A percentile compares a stretch with the other conserved stretches of the same genome.
Conservation (phyloP, 768 basidiomycete genomes). For the Leccinum subgranulosum region DNA sequence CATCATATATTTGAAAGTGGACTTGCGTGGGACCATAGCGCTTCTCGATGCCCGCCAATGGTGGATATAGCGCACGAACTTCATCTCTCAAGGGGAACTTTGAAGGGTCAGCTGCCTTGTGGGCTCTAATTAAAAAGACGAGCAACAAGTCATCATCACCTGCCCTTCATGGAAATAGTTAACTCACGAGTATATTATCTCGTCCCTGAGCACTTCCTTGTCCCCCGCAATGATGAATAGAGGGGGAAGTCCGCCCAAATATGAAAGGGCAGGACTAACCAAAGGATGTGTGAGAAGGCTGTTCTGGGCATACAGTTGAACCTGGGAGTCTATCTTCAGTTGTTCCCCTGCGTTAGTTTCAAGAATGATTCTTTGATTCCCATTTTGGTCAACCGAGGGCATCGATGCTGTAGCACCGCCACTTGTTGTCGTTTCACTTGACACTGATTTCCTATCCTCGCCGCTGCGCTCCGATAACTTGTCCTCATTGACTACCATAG, state of each 20-base stretch:
- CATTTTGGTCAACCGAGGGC: constrained; percentile 35
- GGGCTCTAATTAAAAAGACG: constrained; percentile 55
- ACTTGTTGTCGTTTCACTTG: constrained; percentile 38
- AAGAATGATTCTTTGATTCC: constrained; percentile 45
- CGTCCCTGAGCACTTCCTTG: constrained; percentile 89
- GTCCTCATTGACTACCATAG: constrained; percentile 4
- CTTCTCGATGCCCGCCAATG: constrained; percentile 51
- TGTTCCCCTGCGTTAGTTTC: constrained; percentile 47
- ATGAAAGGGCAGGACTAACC: constrained; percentile 75
- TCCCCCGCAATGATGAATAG: constrained; percentile 82
- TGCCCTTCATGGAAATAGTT: neutral
- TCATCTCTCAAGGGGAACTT: constrained; percentile 52
- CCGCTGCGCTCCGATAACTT: constrained; percentile 8
- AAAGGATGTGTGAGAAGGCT: constrained; percentile 74
- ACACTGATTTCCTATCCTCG: constrained; percentile 10
- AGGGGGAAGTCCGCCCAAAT: constrained; percentile 90
- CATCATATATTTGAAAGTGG: constrained; percentile 92
- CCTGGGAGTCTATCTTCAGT: constrained; percentile 58
- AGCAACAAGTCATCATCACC: neutral
- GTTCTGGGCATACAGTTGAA: constrained; percentile 87
- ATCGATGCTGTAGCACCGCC: constrained; percentile 48
- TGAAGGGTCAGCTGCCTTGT: constrained; percentile 85
- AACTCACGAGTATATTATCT: constrained; percentile 80
- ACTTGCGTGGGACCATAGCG: constrained; percentile 67
- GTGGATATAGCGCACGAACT: constrained; percentile 52